Base-by-base conservation (phyloP, 306 rosid genomes). In the Carpinus fangiana region DNA sequence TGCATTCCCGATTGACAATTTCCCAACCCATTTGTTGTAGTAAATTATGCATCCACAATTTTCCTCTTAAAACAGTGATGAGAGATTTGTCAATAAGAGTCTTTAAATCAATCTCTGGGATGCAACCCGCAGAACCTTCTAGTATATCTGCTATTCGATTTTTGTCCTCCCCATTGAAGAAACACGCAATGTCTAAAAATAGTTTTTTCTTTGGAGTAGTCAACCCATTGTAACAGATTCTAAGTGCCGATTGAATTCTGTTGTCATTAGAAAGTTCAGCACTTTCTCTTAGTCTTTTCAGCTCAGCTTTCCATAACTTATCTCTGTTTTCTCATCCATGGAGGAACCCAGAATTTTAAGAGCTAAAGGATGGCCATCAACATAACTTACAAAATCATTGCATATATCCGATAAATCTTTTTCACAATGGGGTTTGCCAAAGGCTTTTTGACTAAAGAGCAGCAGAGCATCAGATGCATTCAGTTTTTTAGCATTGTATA, bases 141-240 rank as follows among this genome's bases (percentile, higher is more conserved):
- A 82, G 21, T 78, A 69, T 69, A 0, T 69, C 26, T 50, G 14
- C 23, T 53, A 74, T 82, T 56, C 76, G 55, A 26, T 73, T 43
- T 74, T 10, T 74, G n/a, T 68, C 46, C 77, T 74, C 70, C 21
- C 82, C 86, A n/a, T 78, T 78, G 14, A 78, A 82, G 55, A 78
- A 82, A 36, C 82, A 82, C 0, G 80, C 86, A 69, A 82, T 78
- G 10, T 82, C 80, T 2, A 82, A 76, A 72, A 82, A 82, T 26
- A 82, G 18, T 75, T 51, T 59, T 82, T 78, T 3, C 56, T 21
- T 6, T 26, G 12, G 74, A 1, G 61, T 36, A 43, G 48, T 43
- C 45, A 78, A 28, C 78, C 46, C 72, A 73, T 78, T 75, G 74
- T 68, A 82, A 64, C 77, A 59, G 34, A 82, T 78, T 43, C 46